phyloP scores from a whole-genome alignment of 441 rosid genomes.

The Eruca vesicaria region DNA sequence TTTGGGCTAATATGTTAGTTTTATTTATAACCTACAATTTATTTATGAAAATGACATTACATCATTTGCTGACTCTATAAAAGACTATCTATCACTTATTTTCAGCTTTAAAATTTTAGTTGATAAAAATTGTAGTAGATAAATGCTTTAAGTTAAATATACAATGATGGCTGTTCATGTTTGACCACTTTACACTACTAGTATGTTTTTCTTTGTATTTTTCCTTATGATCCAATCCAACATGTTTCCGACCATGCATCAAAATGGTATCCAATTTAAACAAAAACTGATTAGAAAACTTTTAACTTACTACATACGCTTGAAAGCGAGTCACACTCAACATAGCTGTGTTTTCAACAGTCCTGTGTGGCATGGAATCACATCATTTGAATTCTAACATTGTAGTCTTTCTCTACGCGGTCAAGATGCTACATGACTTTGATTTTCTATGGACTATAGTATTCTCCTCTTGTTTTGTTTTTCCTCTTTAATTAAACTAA shows the following conservation, averaged over 20 bases:
- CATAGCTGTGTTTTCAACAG: neutral
- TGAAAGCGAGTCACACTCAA: neutral
- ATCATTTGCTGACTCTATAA: neutral
- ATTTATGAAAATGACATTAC: neutral
- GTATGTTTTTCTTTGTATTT: neutral
- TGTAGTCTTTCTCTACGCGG: constrained; percentile 13
- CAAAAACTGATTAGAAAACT: neutral
- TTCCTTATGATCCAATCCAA: neutral
- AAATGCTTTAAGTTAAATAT: neutral
- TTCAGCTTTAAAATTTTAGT: neutral
- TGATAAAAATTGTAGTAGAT: neutral
- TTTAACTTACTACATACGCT: neutral
- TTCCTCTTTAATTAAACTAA: neutral
- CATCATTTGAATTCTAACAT: constrained; percentile 5
- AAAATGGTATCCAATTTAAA: neutral
- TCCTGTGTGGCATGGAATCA: constrained; percentile 15
- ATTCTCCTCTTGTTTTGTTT: neutral
- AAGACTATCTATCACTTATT: neutral
- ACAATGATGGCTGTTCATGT: neutral
- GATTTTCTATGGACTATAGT: constrained; percentile 4
- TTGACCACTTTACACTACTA: neutral
- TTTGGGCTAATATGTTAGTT: neutral
- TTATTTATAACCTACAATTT: neutral
- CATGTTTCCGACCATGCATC: neutral
- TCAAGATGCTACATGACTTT: constrained; percentile 27